Percentiles rank a stretch among this genome's conserved stretches.
phyloP scores from a whole-genome alignment of 108 stramenopile genomes.

The Skeletonema menzelii region DNA sequence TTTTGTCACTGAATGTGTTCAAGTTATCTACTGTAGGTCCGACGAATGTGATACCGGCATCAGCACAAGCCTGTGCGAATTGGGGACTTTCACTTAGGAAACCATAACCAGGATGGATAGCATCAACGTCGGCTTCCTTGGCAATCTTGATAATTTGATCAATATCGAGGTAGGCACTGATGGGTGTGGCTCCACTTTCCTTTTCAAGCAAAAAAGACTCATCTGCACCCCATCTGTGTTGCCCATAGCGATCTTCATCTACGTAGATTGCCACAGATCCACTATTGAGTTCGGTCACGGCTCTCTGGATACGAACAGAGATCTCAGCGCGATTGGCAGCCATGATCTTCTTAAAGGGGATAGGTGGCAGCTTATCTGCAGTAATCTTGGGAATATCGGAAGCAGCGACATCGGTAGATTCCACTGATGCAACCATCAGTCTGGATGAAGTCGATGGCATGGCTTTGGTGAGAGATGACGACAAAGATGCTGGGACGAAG shows the following conservation, averaged over 20 bases:
- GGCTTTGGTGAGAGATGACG: not conserved
- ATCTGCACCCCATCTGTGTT: conserved; percentile 91
- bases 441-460: not conserved
- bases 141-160: conserved; percentile 78
- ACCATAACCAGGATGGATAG: conserved; percentile 90
- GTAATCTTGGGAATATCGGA: not conserved
- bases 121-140: conserved; percentile 77
- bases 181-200: conserved; percentile 60
- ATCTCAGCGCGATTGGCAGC: conserved; percentile 95
- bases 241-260: conserved; percentile 89
- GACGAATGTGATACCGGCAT: conserved; percentile 84
- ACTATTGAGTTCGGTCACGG: conserved; percentile 83
- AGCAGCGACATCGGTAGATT: not conserved
- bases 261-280: conserved; percentile 86
- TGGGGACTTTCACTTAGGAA: conserved; percentile 81
- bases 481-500: not conserved
- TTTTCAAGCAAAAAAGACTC: conserved; percentile 74
- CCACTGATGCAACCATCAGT: not conserved
- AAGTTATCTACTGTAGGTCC: conserved; percentile 86
- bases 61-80: conserved; percentile 74
- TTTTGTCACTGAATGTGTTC: conserved; percentile 86
- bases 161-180: conserved; percentile 79
- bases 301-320: conserved; percentile 92
- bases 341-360: conserved; percentile 61
- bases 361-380: conserved; percentile 15